phyloP scores from a whole-genome alignment of 495 filamentous ascomycete species.

The Aspergillus nanangensis region DNA sequence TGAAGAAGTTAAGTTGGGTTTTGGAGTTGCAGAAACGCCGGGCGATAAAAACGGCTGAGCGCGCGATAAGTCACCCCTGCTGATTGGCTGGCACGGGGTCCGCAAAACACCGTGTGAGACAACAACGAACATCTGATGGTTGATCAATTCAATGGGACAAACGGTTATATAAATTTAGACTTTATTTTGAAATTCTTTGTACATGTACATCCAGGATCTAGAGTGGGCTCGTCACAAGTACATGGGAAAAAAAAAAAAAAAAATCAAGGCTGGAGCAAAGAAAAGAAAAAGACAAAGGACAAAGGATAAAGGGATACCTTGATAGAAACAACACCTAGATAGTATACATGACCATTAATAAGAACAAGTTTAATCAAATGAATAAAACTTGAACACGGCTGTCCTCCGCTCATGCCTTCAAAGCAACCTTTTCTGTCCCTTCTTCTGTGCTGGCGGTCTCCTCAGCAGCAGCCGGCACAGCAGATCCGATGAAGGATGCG shows the following conservation, averaged over 20 bases:
- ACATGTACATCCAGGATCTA: too few species aligned
- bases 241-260: background rate
- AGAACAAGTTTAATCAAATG: too few species aligned
- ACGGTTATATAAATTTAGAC: too few species aligned
- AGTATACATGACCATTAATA: conserved; percentile 31
- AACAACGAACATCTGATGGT: too few species aligned
- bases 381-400: too few species aligned
- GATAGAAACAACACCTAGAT: conserved; percentile 7
- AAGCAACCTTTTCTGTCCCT: background rate
- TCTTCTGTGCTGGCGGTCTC: conserved; percentile 8
- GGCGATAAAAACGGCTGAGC: background rate
- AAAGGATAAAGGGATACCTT: background rate
- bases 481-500: conserved; percentile 28
- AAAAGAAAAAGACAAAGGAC: too few species aligned
- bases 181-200: too few species aligned
- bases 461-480: conserved; percentile 21
- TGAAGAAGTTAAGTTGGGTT: conserved; percentile 2
- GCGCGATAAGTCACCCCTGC: conserved; percentile 8
- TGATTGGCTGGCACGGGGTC: conserved; percentile 6
- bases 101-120: background rate
- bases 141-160: too few species aligned
- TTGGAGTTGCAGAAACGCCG: conserved; percentile 1
- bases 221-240: too few species aligned
- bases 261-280: background rate
- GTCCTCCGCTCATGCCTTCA: background rate